Percentiles rank a stretch among this genome's conserved stretches.
These are phyloP conservation scores for Collybiopsis confluens DNA, from an alignment of 768 basidiomycete species.

Conservation along the genomic window DNA sequence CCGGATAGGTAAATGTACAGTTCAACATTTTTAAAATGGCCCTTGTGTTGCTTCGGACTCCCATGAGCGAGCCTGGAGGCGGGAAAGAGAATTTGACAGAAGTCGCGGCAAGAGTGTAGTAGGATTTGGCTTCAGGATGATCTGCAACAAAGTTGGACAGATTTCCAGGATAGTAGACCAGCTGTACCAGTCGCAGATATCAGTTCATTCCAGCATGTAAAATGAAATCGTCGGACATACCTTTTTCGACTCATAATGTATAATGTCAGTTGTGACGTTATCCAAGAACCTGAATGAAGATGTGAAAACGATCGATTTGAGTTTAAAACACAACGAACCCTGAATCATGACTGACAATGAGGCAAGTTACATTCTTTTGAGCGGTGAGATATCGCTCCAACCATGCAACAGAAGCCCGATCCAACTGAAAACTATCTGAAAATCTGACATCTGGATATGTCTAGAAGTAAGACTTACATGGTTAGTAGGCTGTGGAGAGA, in stretches of 20 bases:
- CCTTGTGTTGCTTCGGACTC: slow-evolving; percentile 91
- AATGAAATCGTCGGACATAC: slow-evolving; percentile 26
- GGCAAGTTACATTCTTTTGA: slow-evolving; percentile 81
- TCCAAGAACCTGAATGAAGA: slow-evolving; percentile 71
- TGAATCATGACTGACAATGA: slow-evolving; percentile 96
- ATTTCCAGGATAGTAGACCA: slow-evolving; percentile 93
- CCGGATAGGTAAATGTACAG: slow-evolving; percentile 95
- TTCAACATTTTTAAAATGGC: slow-evolving; percentile 90
- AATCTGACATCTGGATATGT: slow-evolving; percentile 14
- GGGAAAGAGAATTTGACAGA: slow-evolving; percentile 96
- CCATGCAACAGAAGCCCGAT: slow-evolving; percentile 85
- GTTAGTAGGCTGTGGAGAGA: slow-evolving; percentile 68
- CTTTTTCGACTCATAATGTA: slow-evolving; percentile 96
- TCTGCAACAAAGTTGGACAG: slow-evolving; percentile 84
- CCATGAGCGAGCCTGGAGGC: slow-evolving; percentile 93
- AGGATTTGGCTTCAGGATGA: slow-evolving; percentile 92
- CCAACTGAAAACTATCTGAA: slow-evolving; percentile 45
- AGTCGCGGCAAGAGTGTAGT: slow-evolving; percentile 93
- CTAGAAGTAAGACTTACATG: slow-evolving; percentile 52
- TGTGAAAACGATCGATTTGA: slow-evolving; percentile 7
- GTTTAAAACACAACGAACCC: slow-evolving; percentile 45
- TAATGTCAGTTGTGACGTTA: slow-evolving; percentile 93
- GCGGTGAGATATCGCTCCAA: slow-evolving; percentile 82
- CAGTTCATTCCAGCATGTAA: slow-evolving; percentile 6
- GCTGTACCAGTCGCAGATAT: slow-evolving; percentile 33